Evolutionary conservation across 1,139 yeast species (phyloP).

Genomic region (Yamadazyma atlantica): DNA sequence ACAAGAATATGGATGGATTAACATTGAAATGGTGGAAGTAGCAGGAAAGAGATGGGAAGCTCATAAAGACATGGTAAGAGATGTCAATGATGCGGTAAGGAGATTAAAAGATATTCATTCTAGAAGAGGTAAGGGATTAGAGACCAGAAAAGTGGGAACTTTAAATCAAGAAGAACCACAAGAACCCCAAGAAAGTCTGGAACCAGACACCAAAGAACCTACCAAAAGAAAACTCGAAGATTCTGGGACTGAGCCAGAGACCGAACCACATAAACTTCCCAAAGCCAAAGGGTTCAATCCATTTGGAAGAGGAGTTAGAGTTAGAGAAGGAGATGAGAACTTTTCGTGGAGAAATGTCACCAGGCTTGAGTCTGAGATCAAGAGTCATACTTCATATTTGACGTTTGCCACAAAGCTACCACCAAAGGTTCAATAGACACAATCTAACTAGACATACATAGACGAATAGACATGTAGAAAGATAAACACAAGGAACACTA

Average conservation of each 20-base stretch:
- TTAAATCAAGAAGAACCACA: conserved; percentile 13
- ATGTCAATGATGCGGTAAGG: conserved; percentile 75
- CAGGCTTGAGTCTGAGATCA: conserved; percentile 78
- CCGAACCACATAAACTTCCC: too few species aligned
- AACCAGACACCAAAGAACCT: too few species aligned
- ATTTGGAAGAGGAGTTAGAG: conserved; percentile 79
- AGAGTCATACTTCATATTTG: conserved; percentile 90
- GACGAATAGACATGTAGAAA: too few species aligned
- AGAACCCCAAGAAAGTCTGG: too few species aligned
- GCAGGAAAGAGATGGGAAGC: conserved; percentile 89
- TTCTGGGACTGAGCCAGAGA: too few species aligned
- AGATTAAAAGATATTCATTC: conserved; percentile 78
- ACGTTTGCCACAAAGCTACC: conserved; percentile 65
- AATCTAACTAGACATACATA: too few species aligned
- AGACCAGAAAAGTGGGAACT: conserved; percentile 42
- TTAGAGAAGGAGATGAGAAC: conserved; percentile 81
- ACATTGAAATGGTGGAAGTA: conserved; percentile 90
- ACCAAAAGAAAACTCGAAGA: too few species aligned
- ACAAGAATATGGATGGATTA: conserved; percentile 78
- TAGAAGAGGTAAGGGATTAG: conserved; percentile 74
- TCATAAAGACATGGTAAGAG: conserved; percentile 82
- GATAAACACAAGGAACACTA: too few species aligned
- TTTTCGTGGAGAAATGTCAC: conserved; percentile 84
- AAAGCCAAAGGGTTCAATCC: conserved; percentile 77
- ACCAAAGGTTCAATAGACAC: background rate